Percentiles rank a stretch among this genome's conserved stretches.
phyloP scores from a whole-genome alignment of 2,329 filamentous ascomycete species.

The Cercospora brassicicola region DNA sequence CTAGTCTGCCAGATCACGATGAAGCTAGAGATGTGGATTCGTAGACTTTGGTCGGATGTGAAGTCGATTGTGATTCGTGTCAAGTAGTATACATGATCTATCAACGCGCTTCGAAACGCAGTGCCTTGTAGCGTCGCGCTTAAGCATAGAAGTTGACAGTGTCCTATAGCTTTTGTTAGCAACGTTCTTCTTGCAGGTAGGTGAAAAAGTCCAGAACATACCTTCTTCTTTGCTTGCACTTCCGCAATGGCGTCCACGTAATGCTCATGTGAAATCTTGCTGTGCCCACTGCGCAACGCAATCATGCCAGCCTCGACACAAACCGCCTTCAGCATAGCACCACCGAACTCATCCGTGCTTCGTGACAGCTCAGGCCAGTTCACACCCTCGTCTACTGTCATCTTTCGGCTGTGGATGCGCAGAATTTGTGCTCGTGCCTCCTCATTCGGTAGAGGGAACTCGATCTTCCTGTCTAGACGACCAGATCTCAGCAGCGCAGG shows the following conservation, averaged over 20 bases:
- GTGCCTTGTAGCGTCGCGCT: conserved; percentile 17
- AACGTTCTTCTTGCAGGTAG: neutral
- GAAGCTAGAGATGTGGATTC: neutral
- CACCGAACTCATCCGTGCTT: conserved; percentile 97
- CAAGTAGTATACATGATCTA: conserved; percentile 24
- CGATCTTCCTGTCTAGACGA: conserved; percentile 97
- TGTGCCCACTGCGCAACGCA: conserved; percentile 87
- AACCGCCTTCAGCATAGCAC: conserved; percentile 95
- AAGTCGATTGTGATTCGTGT: neutral
- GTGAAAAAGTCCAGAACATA: conserved; percentile 10
- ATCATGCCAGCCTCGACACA: conserved; percentile 99
- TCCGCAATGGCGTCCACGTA: conserved; percentile 98
- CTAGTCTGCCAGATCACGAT: too few species aligned
- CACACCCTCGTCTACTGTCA: conserved; percentile 88
- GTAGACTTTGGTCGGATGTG: neutral
- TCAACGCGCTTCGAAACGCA: conserved; percentile 2
- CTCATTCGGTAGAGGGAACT: conserved; percentile 97
- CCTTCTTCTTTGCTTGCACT: conserved; percentile 95
- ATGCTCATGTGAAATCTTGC: conserved; percentile 96
- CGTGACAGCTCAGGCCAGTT: conserved; percentile 96
- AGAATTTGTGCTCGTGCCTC: conserved; percentile 96
- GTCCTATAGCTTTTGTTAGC: conserved; percentile 30
- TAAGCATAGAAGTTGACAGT: conserved; percentile 43
- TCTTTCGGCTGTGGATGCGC: conserved; percentile 96
- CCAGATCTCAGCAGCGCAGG: conserved; percentile 90